Conservation (phyloP, 768 basidiomycete genomes). For the Tylopilus sp. region DNA sequence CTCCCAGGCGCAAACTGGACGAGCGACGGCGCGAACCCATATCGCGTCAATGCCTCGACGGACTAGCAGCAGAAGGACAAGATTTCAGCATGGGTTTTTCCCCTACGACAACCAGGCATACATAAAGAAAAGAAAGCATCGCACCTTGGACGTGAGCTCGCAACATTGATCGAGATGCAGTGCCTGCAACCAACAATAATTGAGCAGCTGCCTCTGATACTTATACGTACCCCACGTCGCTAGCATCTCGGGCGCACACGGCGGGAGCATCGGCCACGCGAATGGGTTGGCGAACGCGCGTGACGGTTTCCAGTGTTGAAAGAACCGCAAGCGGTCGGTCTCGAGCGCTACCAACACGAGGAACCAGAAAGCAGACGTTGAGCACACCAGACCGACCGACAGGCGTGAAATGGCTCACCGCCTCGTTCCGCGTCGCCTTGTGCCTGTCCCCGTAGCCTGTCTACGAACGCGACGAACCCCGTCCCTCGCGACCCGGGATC, state of each 20-base stretch:
- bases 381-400: too few species aligned
- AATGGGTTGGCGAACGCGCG: slow-evolving; percentile 33
- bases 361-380: too few species aligned
- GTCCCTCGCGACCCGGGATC: slow-evolving; percentile 10
- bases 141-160: slow-evolving; percentile 17
- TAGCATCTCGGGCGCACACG: slow-evolving; percentile 26
- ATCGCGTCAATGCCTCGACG: slow-evolving; percentile 22
- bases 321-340: slow-evolving; percentile 25
- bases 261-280: slow-evolving; percentile 32
- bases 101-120: too few species aligned
- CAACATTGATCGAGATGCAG: slow-evolving; percentile 28
- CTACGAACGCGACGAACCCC: slow-evolving; percentile 25
- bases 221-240: slow-evolving; percentile 22
- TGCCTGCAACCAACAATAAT: slow-evolving; percentile 30
- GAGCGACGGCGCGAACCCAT: slow-evolving; percentile 23
- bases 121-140: too few species aligned
- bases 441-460: slow-evolving; percentile 22
- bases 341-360: slow-evolving; percentile 13
- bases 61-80: slow-evolving; percentile 26
- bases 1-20: slow-evolving; percentile 25
- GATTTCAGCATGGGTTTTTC: too few species aligned
- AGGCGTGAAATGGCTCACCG: slow-evolving; percentile 24
- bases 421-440: slow-evolving; percentile 25
- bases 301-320: slow-evolving; percentile 31
- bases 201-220: slow-evolving; percentile 28